Percentiles rank a stretch among this genome's conserved stretches.
These are phyloP conservation scores for Parsonsia alboflavescens DNA, from an alignment of 257 asterid species.

Conservation along the genomic window DNA sequence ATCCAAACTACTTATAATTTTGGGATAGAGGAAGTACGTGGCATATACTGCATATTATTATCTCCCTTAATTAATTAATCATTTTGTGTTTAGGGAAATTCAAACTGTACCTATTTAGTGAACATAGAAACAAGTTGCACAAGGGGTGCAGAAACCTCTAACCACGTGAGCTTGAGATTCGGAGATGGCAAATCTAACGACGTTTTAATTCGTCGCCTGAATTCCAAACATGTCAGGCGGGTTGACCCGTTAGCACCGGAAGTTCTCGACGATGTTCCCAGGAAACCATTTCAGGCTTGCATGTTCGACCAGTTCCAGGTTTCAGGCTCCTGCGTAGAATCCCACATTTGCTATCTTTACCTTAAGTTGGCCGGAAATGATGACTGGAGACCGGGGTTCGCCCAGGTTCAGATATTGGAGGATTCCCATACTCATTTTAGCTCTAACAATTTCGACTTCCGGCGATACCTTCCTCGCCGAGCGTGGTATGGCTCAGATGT, in stretches of 20 bases:
- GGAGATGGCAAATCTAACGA: constrained; percentile 44
- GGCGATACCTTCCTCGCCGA: constrained; percentile 42
- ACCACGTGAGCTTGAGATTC: constrained; percentile 39
- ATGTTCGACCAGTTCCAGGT: constrained; percentile 39
- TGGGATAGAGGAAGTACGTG: too few species aligned
- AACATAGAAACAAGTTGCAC: constrained; percentile 40
- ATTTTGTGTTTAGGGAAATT: not conserved
- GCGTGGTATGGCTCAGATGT: constrained; percentile 41
- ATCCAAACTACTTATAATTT: too few species aligned
- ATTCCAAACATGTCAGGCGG: constrained; percentile 38
- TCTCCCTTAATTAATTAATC: not conserved
- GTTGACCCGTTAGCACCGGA: constrained; percentile 48
- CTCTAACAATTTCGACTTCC: constrained; percentile 37
- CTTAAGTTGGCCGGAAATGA: constrained; percentile 34
- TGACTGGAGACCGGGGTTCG: constrained; percentile 48
- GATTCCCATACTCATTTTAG: constrained; percentile 23
- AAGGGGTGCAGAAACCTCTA: constrained; percentile 38
- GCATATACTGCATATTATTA: too few species aligned
- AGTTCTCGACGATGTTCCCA: constrained; percentile 39
- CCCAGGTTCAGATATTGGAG: constrained; percentile 23
- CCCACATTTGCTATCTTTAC: constrained; percentile 39
- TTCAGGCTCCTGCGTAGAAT: constrained; percentile 31
- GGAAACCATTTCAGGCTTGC: constrained; percentile 45
- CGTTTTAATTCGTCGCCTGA: constrained; percentile 34
- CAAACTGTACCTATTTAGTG: constrained; percentile 34